Conservation (phyloP, 306 rosid genomes). For the Elaeagnus macrophylla region DNA sequence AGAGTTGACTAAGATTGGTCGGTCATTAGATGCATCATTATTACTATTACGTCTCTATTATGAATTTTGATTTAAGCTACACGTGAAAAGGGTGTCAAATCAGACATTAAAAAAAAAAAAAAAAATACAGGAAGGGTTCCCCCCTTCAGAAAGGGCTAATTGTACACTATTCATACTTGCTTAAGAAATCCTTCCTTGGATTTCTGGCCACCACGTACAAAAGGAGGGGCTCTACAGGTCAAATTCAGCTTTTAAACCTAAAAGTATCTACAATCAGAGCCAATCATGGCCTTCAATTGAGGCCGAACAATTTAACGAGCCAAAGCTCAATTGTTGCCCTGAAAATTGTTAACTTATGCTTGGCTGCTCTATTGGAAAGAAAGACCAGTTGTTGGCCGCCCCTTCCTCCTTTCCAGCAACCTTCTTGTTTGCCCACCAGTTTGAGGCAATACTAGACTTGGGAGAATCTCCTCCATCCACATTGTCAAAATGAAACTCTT, state of each 20-base stretch:
- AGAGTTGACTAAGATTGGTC: too few species aligned
- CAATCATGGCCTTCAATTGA: neutral
- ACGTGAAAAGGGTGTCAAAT: too few species aligned
- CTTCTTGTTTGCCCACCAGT: conserved; percentile 93
- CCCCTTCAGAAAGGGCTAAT: too few species aligned
- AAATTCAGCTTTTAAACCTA: neutral
- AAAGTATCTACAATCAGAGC: conserved; percentile 26
- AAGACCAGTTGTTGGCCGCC: conserved; percentile 57
- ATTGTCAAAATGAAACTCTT: conserved; percentile 78
- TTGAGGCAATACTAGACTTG: conserved; percentile 37
- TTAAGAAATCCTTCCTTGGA: too few species aligned
- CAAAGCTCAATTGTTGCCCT: too few species aligned
- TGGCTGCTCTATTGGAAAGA: conserved; percentile 70
- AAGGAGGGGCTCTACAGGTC: conserved; percentile 1
- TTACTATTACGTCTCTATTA: too few species aligned
- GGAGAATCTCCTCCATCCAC: conserved; percentile 67
- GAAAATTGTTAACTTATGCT: conserved; percentile 34
- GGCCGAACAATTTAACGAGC: neutral
- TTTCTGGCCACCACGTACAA: too few species aligned
- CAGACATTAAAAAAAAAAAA: too few species aligned
- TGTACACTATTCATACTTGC: too few species aligned
- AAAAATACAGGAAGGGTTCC: too few species aligned
- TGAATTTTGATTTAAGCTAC: too few species aligned
- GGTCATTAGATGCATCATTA: too few species aligned
- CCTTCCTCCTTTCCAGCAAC: conserved; percentile 46